Evolutionary conservation across 1,139 yeast genomes (phyloP), one percentile per base, ranked within the genome.

Genomic region (Yamadazyma atmosphaerica): DNA sequence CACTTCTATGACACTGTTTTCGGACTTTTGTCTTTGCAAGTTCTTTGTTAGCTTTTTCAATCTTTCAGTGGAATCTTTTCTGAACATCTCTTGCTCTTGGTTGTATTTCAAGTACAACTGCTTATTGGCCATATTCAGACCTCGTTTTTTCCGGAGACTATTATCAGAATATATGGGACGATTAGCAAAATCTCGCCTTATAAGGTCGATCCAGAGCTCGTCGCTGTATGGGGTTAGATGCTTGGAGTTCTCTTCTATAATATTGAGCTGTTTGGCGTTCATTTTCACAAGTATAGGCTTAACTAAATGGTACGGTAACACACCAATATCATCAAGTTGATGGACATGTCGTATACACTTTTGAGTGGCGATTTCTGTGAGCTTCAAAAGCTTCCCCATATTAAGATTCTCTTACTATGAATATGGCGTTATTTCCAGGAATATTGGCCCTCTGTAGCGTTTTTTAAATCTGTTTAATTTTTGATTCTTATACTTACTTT

Each of bases 161-260:
- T 26, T 26, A n/a, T 12, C 29, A 26, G 8, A 12, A 26, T 26
- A 26, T 4, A 31, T 35, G 8, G 74, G 73, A 23, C 76, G 53
- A 37, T 65, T 71, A 4, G 83, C 78, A 49, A 77, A 79, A 40
- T 80, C 82, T 40, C 61, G 67, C 36, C 58, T 61, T 4, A 79
- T 51, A 15, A 77, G 54, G 1, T 49, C 47, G 3, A 49, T 50
- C 86, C 86, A 80, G n/a, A 77, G 47, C 27, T 60, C 65, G 43
- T 78, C 83, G 38, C 77, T 73, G 30, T 70, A 74, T 11, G 81
- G 74, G 4, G 62, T 52, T 11, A 77, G 48, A 23, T 60, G 64
- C 0, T 75, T 72, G 45, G 79, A 74, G 22, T 49, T 53, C 7
- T 45, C 41, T 51, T 80, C 86, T 4, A 79, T 54, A 17, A 55